Percentiles rank a stretch among this genome's conserved stretches.
phyloP scores from a whole-genome alignment of 2,329 filamentous ascomycete species.

The Ceratocystis cubensis region DNA sequence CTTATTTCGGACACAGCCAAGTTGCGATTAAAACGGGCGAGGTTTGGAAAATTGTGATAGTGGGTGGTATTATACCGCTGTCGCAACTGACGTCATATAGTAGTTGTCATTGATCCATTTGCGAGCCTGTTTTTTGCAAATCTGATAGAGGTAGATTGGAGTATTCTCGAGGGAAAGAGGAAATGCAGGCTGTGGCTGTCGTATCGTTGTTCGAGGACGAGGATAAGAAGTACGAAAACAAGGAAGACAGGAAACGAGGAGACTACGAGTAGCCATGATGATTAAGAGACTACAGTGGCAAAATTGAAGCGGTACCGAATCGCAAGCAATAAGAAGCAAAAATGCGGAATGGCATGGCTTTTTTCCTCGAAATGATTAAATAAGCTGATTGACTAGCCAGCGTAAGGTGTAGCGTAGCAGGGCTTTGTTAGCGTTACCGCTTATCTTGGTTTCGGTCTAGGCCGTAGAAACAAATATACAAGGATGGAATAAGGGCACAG shows the following conservation, averaged over 20 bases:
- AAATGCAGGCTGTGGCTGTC: too few species aligned
- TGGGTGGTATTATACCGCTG: background rate
- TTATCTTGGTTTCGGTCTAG: background rate
- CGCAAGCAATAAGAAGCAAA: background rate
- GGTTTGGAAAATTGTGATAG: background rate
- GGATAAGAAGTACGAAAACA: background rate
- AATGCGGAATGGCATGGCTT: background rate
- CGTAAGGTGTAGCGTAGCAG: background rate
- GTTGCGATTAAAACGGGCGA: background rate
- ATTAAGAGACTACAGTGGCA: background rate
- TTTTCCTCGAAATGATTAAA: background rate
- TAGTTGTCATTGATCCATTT: slow-evolving; percentile 1
- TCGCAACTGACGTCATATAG: background rate
- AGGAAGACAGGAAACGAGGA: background rate
- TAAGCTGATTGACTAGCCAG: background rate
- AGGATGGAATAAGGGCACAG: background rate
- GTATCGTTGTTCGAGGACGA: background rate
- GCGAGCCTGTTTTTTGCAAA: background rate
- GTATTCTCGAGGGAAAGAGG: background rate
- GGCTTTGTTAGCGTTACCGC: background rate
- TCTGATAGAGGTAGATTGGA: background rate
- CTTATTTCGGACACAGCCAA: background rate
- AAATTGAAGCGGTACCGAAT: background rate
- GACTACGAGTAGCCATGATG: background rate
- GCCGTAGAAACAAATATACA: background rate